Evolutionary conservation across 345 rosid species (phyloP), one percentile per base, ranked within the genome.

Genomic region (Sisymbrium irio): DNA sequence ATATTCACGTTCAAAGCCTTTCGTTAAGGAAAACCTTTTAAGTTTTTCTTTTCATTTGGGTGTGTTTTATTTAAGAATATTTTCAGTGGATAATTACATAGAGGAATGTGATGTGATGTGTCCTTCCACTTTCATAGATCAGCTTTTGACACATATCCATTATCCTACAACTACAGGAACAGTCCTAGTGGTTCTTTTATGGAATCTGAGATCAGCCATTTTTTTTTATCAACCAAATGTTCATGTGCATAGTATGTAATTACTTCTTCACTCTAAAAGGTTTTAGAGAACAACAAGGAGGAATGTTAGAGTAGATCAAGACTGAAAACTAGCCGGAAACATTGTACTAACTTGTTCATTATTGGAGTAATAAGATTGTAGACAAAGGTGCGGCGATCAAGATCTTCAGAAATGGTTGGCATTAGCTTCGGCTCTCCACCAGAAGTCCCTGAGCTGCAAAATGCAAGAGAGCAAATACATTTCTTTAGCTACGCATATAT

Each of bases 321-420:
- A 10, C 10, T 46, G 50, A 19, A 19, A 28, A 51, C 10, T n/a
- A 36, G 55, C 33, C 17, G 66, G 9, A 15, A 39, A 11, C 40
- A 40, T 15, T 45, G 28, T 19, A 71, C 75, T 85, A 56, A 93
- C 98, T 91, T 89, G 87, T 89, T 91, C 86, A 86, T 80, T 40
- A 89, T 80, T 25, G 98, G 98, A 42, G 80, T 84, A 0, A 93
- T 94, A 71, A 91, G 83, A 87, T 85, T 89, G 78, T 93, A 93
- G 75, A 93, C 89, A 82, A 89, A 89, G 19, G 96, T 85, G 72
- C 92, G 92, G 59, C 94, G 82, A 75, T 91, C 85, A 85, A 93
- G 80, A 76, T 93, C 98, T 81, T 91, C 87, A 45, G 86, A 84
- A 37, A 92, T 93, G 27, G 98, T 91, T 28, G 98, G 98, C 98